Evolutionary conservation across 1,139 yeast genomes (phyloP).

Genomic region (Diutina siamensis): DNA sequence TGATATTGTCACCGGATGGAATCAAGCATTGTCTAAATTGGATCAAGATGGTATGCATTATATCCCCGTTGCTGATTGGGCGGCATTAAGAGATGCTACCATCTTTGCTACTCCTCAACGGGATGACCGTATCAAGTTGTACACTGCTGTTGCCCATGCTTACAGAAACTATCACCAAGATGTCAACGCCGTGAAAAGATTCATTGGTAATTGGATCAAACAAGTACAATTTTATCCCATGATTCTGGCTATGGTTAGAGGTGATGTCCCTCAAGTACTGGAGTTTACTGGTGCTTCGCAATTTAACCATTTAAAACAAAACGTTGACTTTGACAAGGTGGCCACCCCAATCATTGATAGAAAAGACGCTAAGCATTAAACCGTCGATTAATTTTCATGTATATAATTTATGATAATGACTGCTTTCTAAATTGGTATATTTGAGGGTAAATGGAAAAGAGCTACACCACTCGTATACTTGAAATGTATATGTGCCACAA

Average conservation of each 20-base stretch:
- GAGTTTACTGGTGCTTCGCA: slow-evolving; percentile 16
- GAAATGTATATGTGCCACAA: too few relatives aligned
- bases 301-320: slow-evolving; percentile 19
- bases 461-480: too few relatives aligned
- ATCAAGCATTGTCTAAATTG: slow-evolving; percentile 40
- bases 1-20: slow-evolving; percentile 53
- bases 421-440: too few relatives aligned
- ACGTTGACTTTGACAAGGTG: slow-evolving; percentile 19
- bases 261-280: slow-evolving; percentile 13
- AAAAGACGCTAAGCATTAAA: not conserved
- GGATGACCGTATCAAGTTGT: slow-evolving; percentile 40
- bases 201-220: slow-evolving; percentile 24
- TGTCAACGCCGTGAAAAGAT: slow-evolving; percentile 19
- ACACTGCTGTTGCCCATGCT: slow-evolving; percentile 44
- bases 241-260: slow-evolving; percentile 15
- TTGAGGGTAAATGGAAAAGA: too few relatives aligned
- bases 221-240: slow-evolving; percentile 14
- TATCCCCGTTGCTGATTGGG: slow-evolving; percentile 82
- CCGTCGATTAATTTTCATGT: not conserved
- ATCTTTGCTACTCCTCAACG: slow-evolving; percentile 30
- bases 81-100: slow-evolving; percentile 73
- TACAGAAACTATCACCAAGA: slow-evolving; percentile 38
- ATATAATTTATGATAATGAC: not conserved
- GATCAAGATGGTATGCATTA: slow-evolving; percentile 45
- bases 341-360: slow-evolving; percentile 13